A percentile compares a stretch with the other conserved stretches of the same genome.
phyloP scores from a whole-genome alignment of 2,329 filamentous ascomycete genomes.

The Rugonectria rugulosa region DNA sequence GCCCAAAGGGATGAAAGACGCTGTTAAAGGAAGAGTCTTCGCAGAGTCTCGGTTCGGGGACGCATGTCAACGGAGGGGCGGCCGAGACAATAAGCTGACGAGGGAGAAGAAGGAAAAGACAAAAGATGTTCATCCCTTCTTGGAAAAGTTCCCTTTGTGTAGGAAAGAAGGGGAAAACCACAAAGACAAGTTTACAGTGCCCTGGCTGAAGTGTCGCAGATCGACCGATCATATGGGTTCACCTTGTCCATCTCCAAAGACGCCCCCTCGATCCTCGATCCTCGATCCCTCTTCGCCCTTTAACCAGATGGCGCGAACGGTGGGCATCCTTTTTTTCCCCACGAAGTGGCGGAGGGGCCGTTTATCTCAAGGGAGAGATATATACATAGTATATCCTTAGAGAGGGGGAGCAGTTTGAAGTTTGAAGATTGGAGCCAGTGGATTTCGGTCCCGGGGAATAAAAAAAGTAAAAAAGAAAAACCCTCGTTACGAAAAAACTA shows the following conservation, averaged over 20 bases:
- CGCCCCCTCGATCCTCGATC: too few species aligned
- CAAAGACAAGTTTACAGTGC: too few species aligned
- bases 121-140: neutral
- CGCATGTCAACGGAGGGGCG: neutral
- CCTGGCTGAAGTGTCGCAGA: constrained; percentile 4
- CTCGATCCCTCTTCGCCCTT: too few species aligned
- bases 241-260: neutral
- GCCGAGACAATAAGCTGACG: neutral
- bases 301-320: too few species aligned
- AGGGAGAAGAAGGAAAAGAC: neutral
- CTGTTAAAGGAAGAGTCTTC: neutral
- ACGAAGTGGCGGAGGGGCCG: constrained; percentile 11
- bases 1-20: neutral
- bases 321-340: too few species aligned
- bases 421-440: neutral
- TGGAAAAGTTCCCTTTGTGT: neutral
- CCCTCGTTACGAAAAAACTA: neutral
- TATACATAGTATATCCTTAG: neutral
- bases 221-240: neutral
- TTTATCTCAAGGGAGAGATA: neutral
- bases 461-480: neutral
- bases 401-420: neutral
- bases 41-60: neutral
- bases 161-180: too few species aligned
- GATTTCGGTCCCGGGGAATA: neutral